Evolutionary conservation across 2,329 filamentous ascomycete genomes (phyloP).

Genomic region (Trichoderma koningiopsis): DNA sequence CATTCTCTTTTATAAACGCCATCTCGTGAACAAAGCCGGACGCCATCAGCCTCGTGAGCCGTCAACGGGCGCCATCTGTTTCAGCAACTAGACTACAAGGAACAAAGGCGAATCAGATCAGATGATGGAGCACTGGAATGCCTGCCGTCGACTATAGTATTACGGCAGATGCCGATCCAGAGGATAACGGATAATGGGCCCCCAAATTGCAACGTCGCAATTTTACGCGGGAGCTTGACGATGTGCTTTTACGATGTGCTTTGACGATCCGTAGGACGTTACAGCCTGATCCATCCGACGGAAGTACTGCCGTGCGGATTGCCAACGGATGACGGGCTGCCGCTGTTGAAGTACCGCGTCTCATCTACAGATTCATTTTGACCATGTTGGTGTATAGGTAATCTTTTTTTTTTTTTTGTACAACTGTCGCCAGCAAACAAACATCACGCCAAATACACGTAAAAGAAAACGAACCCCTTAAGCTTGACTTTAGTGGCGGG

Average conservation of each 20-base stretch:
- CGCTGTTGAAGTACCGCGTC: background rate
- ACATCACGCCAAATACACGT: background rate
- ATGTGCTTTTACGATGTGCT: background rate
- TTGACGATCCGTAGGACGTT: background rate
- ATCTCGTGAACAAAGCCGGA: background rate
- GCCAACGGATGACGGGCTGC: background rate
- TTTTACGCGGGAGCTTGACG: slow-evolving; percentile 5
- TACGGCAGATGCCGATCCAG: slow-evolving; percentile 3
- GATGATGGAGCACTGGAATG: background rate
- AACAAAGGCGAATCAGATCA: background rate
- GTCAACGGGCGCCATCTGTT: background rate
- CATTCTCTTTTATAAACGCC: background rate
- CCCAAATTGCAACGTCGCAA: slow-evolving; percentile 15
- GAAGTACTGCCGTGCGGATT: background rate
- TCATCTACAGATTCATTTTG: no score
- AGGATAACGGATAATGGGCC: background rate
- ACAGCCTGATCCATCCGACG: background rate
- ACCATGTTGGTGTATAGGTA: no score
- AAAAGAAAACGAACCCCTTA: background rate
- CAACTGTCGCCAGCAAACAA: background rate
- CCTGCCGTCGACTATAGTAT: background rate
- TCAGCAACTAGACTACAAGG: background rate
- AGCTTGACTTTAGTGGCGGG: background rate
- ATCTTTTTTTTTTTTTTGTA: no score
- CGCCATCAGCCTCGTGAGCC: background rate